Base-by-base conservation (phyloP, 441 rosid species). In the Gossypium trilobum region DNA sequence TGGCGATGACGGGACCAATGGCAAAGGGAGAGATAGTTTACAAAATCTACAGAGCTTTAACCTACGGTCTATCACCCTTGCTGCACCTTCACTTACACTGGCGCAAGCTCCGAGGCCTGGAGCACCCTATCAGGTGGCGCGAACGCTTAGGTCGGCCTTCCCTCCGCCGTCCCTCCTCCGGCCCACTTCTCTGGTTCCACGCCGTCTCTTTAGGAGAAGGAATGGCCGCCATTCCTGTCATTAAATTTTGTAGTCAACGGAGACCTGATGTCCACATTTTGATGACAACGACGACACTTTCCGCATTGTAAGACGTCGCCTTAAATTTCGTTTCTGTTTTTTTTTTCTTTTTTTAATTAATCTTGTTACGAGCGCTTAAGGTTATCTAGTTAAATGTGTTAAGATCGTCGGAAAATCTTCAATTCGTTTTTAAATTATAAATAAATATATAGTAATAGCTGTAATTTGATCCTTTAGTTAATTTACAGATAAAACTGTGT, bases 121-220 rank as follows among this genome's bases (percentile, higher is more conserved):
- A 90, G 81, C 97, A 84, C 72, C 84, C 83, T 46, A 80, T 62
- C 52, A 96, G 97, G 8, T 89, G 92, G 97, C 83, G 86, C 0
- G 97, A 94, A 84, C 90, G 97, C 23, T 78, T 92, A 14, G 99
- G 97, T 56, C 81, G 71, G 36, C 81, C 97, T 19, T 92, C 97
- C 46, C 78, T 82, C 52, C 72, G 77, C 60, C 91, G 99, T 0
- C 92, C 94, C 0, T 79, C 91, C 2, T 78, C 91, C 2, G 97
- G 95, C 20, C 84, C 78, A 0, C 95, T 94, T 63, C 74, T 91
- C 73, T 94, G 99, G 96, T 90, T 94, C 82, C 99, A 90, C 78
- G 97, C 97, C 70, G 97, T 90, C 60, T 94, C 99, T 39, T 81
- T 94, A 84, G 97, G 99, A 73, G 99, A 94, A 83, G 97, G 97